Base-by-base conservation (phyloP, 176 grass and related monocot species). In the Chloris gayana region DNA sequence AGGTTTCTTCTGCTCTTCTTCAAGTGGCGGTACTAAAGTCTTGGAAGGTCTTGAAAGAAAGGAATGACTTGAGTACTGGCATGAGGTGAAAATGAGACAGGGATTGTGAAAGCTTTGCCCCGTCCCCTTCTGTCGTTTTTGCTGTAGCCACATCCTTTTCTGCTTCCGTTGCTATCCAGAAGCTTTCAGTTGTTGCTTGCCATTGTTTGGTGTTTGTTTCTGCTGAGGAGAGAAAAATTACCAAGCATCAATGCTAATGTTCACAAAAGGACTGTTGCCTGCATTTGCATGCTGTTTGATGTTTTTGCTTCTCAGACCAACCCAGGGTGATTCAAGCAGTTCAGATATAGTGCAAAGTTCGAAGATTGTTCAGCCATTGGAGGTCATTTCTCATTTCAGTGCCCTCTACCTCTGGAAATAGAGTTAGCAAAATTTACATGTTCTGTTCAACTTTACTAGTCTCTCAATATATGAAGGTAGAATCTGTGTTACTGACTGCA, bases 31-130 rank as follows among this genome's bases (percentile, higher is more conserved):
- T 86, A 83, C 57, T 34, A 81, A 88, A 88, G 50, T 18, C 21
- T 38, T n/a, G 63, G 78, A 46, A 84, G 72, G 68, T 70, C 45
- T 80, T 84, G 26, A 49, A 91, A 91, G 92, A 39, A 82, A 94
- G 86, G 86, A 63, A 91, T 91, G 76, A 63, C 75, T 84, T 86
- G 49, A 2, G 54, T 62, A 69, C 73, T 78, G 45, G 65, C 63
- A 78, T 87, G 74, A 84, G 82, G 80, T 72, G 65, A 72, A 17
- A 80, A 42, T 58, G 75, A 15, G 57, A 68, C 68, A 27, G 51
- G 54, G 50, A 80, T 24, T 32, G 68, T 67, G 73, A 46, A 80
- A 84, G 70, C 69, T 78, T 81, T 85, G 22, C 44, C 24, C 58
- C 29, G 83, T 70, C 13, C 56, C 53, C 66, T 34, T 67, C 78